Base-by-base conservation (phyloP, 768 basidiomycete species). In the Termitomyces sp. region DNA sequence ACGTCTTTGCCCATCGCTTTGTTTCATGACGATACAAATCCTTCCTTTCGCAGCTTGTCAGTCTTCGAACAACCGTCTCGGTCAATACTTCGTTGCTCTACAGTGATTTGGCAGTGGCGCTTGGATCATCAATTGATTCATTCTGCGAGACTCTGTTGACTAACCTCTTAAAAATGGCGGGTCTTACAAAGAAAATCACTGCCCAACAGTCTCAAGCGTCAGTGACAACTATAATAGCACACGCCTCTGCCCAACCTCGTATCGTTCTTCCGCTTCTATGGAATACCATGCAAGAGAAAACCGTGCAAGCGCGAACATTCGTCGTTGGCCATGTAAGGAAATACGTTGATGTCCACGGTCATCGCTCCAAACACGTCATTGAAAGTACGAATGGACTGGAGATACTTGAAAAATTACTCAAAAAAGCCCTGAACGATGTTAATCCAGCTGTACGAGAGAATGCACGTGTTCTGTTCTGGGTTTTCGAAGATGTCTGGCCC, bases 1-100 rank as follows among this genome's bases (percentile, higher is more conserved):
- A 50, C 34, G 92, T 62, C 68, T 88, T 67, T 37, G 28, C 38
- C 26, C 60, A 35, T 32, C 30, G 40, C 6, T 50, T 28, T 14
- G 19, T 28, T 44, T 44, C 38, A 37, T 53, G 43, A 56, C 44
- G 43, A 51, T 51, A 34, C 58, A 22, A 38, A 46, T 14, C 22
- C 34, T 40, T 44, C 41, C 52, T 37, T 28, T 56, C 58, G 10
- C 63, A 98, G 95, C 77, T 97, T 24, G 76, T 77, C 32, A 96
- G 92, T 72, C 73, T 99, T 57, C 84, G 97, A 40, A 99, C 97
- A 21, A 98, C 95, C 0, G 87, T 98, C 45, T 78, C 93, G 6
- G 73, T 78, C 10, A 87, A 89, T 57, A 87, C 93, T 9, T 89
- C 88, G 59, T 75, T 78, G 1, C 77, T 97, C 47, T 90, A 96